A percentile compares a stretch with the other conserved stretches of the same genome.
Conservation (phyloP, 1,139 yeast species). For the Debaryomyces robertsiae region DNA sequence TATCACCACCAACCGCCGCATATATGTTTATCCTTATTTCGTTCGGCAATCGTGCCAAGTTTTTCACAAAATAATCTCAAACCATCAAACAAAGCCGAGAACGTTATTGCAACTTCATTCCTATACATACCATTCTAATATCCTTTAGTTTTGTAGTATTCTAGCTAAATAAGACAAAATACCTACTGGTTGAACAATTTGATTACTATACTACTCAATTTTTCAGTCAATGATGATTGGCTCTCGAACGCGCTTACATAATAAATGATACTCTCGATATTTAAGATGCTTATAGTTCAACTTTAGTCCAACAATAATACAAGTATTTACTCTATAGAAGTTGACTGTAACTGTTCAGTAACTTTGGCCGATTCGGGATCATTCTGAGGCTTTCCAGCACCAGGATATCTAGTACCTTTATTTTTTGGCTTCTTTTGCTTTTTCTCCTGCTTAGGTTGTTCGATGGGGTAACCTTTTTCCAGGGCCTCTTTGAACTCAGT, state of each 20-base stretch:
- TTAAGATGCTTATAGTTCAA: too few relatives aligned
- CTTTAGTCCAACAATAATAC: too few relatives aligned
- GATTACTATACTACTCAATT: conserved; percentile 13
- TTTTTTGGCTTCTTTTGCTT: conserved; percentile 74
- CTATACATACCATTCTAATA: conserved; percentile 7
- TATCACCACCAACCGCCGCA: too few relatives aligned
- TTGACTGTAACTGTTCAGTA: conserved; percentile 19
- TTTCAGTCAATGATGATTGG: conserved; percentile 20
- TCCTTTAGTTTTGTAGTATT: conserved; percentile 1
- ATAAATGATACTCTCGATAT: conserved; percentile 3
- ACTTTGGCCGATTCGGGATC: conserved; percentile 16
- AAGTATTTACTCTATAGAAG: conserved; percentile 21
- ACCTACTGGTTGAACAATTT: conserved; percentile 5
- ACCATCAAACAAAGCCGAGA: too few relatives aligned
- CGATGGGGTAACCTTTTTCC: conserved; percentile 83
- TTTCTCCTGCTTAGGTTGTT: conserved; percentile 60
- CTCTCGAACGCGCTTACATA: conserved; percentile 13
- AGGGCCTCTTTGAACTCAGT: conserved; percentile 77
- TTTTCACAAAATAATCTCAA: too few relatives aligned
- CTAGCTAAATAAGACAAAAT: neutral
- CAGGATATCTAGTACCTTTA: conserved; percentile 86
- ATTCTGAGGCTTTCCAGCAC: conserved; percentile 34
- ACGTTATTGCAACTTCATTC: neutral
- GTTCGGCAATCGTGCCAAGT: too few relatives aligned
- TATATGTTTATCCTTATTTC: too few relatives aligned